Conservation (phyloP, 345 rosid genomes). For the Lagerstroemia speciosa region DNA sequence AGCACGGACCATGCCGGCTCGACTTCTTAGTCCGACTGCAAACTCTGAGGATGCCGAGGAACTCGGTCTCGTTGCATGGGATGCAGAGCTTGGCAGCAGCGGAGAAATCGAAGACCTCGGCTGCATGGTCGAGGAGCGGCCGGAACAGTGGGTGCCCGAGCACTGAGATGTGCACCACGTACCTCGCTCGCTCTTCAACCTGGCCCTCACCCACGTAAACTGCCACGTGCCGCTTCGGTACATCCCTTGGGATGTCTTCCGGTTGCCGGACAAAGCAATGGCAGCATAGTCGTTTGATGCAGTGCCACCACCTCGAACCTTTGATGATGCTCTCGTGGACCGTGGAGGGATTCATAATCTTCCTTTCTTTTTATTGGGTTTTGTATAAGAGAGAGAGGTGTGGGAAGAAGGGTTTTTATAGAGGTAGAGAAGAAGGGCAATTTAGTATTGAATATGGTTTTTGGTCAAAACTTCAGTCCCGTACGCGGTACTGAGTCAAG, state of each 20-base stretch:
- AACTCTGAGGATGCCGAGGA: constrained; percentile 14
- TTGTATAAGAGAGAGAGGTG: background rate
- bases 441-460: background rate
- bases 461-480: background rate
- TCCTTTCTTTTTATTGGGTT: background rate
- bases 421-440: background rate
- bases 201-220: constrained; percentile 22
- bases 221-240: constrained; percentile 31
- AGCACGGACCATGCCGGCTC: background rate
- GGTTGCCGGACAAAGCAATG: background rate
- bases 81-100: constrained; percentile 18
- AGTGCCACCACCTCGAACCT: background rate
- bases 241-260: constrained; percentile 20
- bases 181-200: constrained; percentile 25
- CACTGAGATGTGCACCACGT: constrained; percentile 17
- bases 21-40: constrained; percentile 4
- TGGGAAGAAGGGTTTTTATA: background rate
- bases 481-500: background rate
- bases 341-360: too few species aligned
- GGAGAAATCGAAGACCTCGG: constrained; percentile 23
- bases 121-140: constrained; percentile 28
- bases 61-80: constrained; percentile 25
- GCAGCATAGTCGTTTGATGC: background rate
- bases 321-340: background rate
- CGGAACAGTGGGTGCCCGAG: constrained; percentile 28